Conservation (phyloP, 2,329 filamentous ascomycete genomes). For the Trichothecium roseum region DNA sequence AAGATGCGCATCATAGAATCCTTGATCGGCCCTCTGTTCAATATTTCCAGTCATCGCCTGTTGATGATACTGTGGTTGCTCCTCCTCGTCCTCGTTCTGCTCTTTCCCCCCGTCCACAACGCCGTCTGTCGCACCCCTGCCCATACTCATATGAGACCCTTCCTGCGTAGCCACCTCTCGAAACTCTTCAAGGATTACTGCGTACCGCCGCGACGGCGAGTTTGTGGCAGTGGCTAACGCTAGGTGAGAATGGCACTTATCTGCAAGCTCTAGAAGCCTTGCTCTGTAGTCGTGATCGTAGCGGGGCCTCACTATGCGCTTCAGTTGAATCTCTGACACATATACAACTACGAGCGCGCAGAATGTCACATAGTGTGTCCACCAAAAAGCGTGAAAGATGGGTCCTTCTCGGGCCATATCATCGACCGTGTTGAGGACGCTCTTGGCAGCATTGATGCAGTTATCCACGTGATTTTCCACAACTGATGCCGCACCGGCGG, state of each 20-base stretch:
- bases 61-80: neutral
- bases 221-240: conserved; percentile 23
- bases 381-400: conserved; percentile 39
- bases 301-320: conserved; percentile 3
- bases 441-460: conserved; percentile 36
- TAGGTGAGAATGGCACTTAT: conserved; percentile 33
- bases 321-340: conserved; percentile 31
- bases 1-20: neutral
- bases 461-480: conserved; percentile 5
- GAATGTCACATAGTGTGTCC: conserved; percentile 42
- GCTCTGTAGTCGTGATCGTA: no score
- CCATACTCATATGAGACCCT: neutral
- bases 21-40: neutral
- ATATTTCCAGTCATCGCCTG: neutral
- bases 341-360: conserved; percentile 43
- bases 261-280: conserved; percentile 12
- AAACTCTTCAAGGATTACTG: conserved; percentile 41
- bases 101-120: neutral
- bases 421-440: conserved; percentile 32
- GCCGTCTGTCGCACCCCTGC: neutral
- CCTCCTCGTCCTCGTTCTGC: neutral
- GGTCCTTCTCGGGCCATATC: conserved; percentile 24
- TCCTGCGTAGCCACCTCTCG: conserved; percentile 11
- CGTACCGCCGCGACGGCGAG: conserved; percentile 36
- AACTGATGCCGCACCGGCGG: neutral